Evolutionary conservation across 202 grass and related monocot species (phyloP), one percentile per base, ranked within the genome.

Genomic region (Thinopyrum obtusiflorum): DNA sequence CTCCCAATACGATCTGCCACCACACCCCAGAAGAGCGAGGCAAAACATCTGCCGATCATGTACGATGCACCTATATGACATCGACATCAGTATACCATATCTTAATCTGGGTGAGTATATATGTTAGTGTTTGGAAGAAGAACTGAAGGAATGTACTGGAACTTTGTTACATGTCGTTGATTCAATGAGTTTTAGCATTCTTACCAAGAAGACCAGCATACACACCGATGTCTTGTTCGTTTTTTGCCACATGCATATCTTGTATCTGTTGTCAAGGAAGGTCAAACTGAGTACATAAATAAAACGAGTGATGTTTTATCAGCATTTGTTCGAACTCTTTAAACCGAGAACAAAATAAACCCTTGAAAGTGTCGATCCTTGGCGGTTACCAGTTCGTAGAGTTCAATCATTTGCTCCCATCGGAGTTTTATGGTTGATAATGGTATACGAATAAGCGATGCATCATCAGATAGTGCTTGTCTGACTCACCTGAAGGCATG

Each of bases 191-290:
- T n/a, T 10, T 12, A 67, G 1, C 13, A 44, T 71, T 78, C 78
- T 81, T 88, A 94, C 94, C 94, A 65, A 97, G 88, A 75, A 94
- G 86, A 80, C 94, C 94, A 33, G 92, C 94, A 74, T 97, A 97
- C 64, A 94, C 82, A 61, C 94, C 94, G 20, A 97, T 97, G 73
- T 94, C 94, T 93, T 93, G 87, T 81, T 90, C 86, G 31, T 42
- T 92, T 87, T 91, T 53, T 1, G 94, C 92, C 84, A 97, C 55
- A 76, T 88, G 78, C 92, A 97, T 85, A 25, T 97, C 92, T 85
- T 89, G 82, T 81, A 97, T 97, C 94, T 97, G 63, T 87, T 80
- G 14, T 65, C 15, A 80, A 29, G 37, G n/a, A 80, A 65, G 17
- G 17, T 53, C 47, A 53, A 53, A 53, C 47, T 53, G 5, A 53